phyloP scores from a whole-genome alignment of 768 basidiomycete genomes.

The Pisolithus albus region DNA sequence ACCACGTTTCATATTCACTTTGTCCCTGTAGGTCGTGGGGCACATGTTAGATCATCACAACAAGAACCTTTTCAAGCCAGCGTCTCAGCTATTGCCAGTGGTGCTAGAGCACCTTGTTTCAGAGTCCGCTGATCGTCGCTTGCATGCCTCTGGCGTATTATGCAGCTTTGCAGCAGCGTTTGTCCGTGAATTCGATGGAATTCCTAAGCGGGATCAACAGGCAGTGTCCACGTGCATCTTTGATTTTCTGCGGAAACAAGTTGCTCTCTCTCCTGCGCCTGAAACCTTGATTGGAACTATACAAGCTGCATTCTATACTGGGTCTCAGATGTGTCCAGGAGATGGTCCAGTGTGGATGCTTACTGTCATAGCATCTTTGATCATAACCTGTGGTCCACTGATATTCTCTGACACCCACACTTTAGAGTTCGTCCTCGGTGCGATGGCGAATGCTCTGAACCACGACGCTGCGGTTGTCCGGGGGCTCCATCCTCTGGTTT shows the following conservation, averaged over 20 bases:
- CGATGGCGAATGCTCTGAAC: constrained; percentile 26
- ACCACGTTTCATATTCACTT: background rate
- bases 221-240: constrained; percentile 21
- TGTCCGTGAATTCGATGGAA: constrained; percentile 24
- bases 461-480: constrained; percentile 32
- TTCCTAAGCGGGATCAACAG: constrained; percentile 20
- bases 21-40: constrained; percentile 16
- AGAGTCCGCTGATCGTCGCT: constrained; percentile 12
- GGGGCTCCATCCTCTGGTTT: constrained; percentile 38
- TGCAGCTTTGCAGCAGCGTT: constrained; percentile 24
- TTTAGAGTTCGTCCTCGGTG: constrained; percentile 33
- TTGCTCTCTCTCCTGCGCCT: background rate
- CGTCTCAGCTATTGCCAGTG: constrained; percentile 17
- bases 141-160: constrained; percentile 17
- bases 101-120: constrained; percentile 12
- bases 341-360: constrained; percentile 41
- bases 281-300: constrained; percentile 23
- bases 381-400: constrained; percentile 38
- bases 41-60: constrained; percentile 17
- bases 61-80: constrained; percentile 11
- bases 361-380: constrained; percentile 38
- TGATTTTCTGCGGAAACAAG: constrained; percentile 17
- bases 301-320: constrained; percentile 20
- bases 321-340: constrained; percentile 12
- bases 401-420: constrained; percentile 36